Conservation (phyloP, 768 basidiomycete species). For the Austroboletus festivus region DNA sequence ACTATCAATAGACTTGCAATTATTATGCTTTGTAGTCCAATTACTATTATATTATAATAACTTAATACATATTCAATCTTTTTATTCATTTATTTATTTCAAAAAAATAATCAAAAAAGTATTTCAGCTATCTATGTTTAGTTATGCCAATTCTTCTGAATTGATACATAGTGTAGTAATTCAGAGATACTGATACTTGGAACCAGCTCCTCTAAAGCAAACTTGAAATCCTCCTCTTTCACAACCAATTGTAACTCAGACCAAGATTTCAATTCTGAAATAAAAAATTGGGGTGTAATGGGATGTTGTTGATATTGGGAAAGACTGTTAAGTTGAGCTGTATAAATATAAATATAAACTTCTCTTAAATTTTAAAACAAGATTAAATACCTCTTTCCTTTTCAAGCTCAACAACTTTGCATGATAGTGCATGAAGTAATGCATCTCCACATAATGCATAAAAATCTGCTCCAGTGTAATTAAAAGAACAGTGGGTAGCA, state of each 20-base stretch:
- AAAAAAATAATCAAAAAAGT: too few relatives aligned
- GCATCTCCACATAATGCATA: slow-evolving; percentile 98
- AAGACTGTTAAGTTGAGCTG: slow-evolving; percentile 43
- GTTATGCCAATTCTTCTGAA: slow-evolving; percentile 34
- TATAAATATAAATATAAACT: background rate
- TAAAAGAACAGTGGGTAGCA: slow-evolving; percentile 79
- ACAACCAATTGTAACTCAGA: slow-evolving; percentile 78
- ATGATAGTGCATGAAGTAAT: slow-evolving; percentile 90
- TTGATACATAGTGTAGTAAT: slow-evolving; percentile 75
- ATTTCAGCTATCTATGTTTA: too few relatives aligned
- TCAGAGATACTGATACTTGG: slow-evolving; percentile 85
- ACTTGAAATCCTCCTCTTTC: slow-evolving; percentile 67
- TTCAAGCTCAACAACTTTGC: slow-evolving; percentile 81
- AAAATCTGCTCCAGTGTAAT: slow-evolving; percentile 96
- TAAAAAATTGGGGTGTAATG: slow-evolving; percentile 86
- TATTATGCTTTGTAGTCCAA: too few relatives aligned
- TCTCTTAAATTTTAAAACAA: background rate
- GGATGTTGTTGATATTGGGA: slow-evolving; percentile 48
- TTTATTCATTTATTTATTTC: too few relatives aligned
- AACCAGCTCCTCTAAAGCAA: slow-evolving; percentile 64
- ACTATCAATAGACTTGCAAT: too few relatives aligned
- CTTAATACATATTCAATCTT: too few relatives aligned
- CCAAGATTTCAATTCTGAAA: slow-evolving; percentile 72
- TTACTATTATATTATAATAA: too few relatives aligned
- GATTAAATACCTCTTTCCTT: slow-evolving; percentile 54